phyloP scores from a whole-genome alignment of 1,284 basidiomycete genomes.

The Inonotus obliquus region DNA sequence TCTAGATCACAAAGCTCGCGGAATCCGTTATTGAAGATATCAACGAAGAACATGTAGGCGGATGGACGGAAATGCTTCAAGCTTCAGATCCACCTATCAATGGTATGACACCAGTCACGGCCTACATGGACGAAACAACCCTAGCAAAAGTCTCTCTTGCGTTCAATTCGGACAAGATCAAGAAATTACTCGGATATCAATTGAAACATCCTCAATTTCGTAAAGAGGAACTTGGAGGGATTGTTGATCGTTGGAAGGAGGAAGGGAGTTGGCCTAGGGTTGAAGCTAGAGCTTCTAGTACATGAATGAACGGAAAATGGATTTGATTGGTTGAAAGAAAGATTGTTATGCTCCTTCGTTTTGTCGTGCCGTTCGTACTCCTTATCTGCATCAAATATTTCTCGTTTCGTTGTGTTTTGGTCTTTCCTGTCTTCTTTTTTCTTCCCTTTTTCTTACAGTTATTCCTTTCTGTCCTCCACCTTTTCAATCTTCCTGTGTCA shows the following conservation, averaged over 20 bases:
- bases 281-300: constrained; percentile 13
- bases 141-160: constrained; percentile 63
- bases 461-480: not conserved
- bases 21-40: constrained; percentile 75
- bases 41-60: constrained; percentile 82
- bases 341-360: not conserved
- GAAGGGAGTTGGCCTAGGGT: constrained; percentile 69
- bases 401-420: not conserved
- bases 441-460: not conserved
- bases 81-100: constrained; percentile 67
- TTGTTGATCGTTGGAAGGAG: constrained; percentile 75
- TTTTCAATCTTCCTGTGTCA: not conserved
- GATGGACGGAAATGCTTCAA: constrained; percentile 82
- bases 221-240: constrained; percentile 61
- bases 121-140: constrained; percentile 77
- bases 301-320: not conserved
- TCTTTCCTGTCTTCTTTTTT: not conserved
- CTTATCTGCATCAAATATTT: constrained; percentile 9
- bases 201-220: constrained; percentile 60
- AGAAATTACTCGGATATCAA: constrained; percentile 68
- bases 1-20: constrained; percentile 52
- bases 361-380: not conserved
- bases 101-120: constrained; percentile 69
- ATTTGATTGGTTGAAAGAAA: not conserved
- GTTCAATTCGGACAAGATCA: constrained; percentile 66